Percentiles rank a stretch among this genome's conserved stretches.
phyloP scores from a whole-genome alignment of 805 yeast genomes.

The Candida silvatica region DNA sequence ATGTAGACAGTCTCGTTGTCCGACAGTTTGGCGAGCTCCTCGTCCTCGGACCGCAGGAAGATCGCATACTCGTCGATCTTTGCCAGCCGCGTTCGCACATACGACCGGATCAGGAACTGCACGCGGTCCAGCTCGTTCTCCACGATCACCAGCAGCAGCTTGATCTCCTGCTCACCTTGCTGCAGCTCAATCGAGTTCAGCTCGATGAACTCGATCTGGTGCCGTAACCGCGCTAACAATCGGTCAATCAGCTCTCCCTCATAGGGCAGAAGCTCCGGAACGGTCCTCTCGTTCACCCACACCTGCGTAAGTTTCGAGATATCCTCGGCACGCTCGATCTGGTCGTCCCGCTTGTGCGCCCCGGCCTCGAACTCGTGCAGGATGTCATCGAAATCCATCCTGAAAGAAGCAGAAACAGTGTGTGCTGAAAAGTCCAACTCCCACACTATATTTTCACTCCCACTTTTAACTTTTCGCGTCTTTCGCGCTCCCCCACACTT shows the following conservation, averaged over 20 bases:
- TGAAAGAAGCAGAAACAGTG: neutral
- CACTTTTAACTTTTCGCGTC: slow-evolving; percentile 1
- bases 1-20: slow-evolving; percentile 57
- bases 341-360: slow-evolving; percentile 17
- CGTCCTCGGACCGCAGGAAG: slow-evolving; percentile 40
- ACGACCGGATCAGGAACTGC: slow-evolving; percentile 72
- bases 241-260: slow-evolving; percentile 50
- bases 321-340: slow-evolving; percentile 26
- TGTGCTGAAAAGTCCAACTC: neutral
- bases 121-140: slow-evolving; percentile 90
- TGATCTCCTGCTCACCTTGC: slow-evolving; percentile 55
- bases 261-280: slow-evolving; percentile 82
- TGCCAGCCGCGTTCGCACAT: slow-evolving; percentile 65
- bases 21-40: slow-evolving; percentile 36
- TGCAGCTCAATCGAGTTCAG: slow-evolving; percentile 72
- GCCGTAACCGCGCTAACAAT: slow-evolving; percentile 49
- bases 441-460: neutral
- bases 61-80: slow-evolving; percentile 69
- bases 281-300: slow-evolving; percentile 79
- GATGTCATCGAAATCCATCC: slow-evolving; percentile 62
- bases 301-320: slow-evolving; percentile 40
- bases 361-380: slow-evolving; percentile 51
- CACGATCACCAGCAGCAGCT: slow-evolving; percentile 71
- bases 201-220: slow-evolving; percentile 70
- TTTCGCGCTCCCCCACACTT: neutral